Evolutionary conservation across 2,329 filamentous ascomycete genomes (phyloP), one percentile per base, ranked within the genome.

Genomic region (Lachnellula cervina): DNA sequence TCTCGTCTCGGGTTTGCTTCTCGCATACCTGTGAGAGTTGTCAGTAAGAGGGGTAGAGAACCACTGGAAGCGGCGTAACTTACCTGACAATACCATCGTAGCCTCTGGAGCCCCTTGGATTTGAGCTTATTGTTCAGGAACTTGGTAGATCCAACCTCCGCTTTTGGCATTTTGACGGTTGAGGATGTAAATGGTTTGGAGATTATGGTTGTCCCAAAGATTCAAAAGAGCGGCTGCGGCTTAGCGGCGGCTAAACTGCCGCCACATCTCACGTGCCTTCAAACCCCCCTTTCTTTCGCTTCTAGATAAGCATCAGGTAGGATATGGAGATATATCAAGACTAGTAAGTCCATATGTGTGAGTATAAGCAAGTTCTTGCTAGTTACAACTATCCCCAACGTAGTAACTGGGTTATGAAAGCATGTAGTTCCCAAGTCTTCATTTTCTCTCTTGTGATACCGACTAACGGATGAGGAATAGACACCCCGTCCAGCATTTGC

Each of bases 61-160:
- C 35, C 13, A 46, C n/a, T 21, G n/a, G 17, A 14, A 17, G 17
- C 9, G n/a, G 42, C 17, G 17, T 19, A n/a, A 23, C 62, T 57
- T 80, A 79, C 69, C 69, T 89, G 84, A 60, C 92, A 97, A 75
- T 92, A 97, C 89, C 90, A 99, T 70, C 93, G 83, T 52, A 99
- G 78, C 6, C 93, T 82, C 68, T 94, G 88, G 11, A 84, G 74
- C 53, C 85, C 86, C 71, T 90, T 88, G 60, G 84, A 82, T 74
- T 96, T 97, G 77, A 96, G 86, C 74, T 91, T 88, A 76, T 97
- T 97, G 73, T 82, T 84, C 58, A 97, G 81, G 71, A 90, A 83
- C 75, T 97, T 97, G n/a, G 87, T 90, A 55, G 87, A 89, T 61
- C 94, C 94, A 52, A 90, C 86, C 77, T 97, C 94, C 67, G 94